Percentiles rank a stretch among this genome's conserved stretches.
Conservation (phyloP, 139 green algal genomes). For the Diplosphaera chodatii region DNA sequence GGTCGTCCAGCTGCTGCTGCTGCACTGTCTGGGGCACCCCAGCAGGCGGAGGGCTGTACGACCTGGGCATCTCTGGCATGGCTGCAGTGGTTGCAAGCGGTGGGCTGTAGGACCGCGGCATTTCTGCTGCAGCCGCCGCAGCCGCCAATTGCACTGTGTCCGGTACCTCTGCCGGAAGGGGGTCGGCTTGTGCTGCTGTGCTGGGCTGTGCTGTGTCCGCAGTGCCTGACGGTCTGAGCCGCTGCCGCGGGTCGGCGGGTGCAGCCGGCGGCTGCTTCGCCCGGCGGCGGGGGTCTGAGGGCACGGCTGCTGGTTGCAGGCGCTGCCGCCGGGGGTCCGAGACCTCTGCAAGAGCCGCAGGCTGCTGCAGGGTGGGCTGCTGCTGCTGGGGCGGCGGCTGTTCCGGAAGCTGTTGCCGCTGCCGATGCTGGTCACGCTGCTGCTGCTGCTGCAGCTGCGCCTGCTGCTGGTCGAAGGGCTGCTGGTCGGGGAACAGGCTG, state of each 20-base stretch:
- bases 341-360: neutral
- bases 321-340: neutral
- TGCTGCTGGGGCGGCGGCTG: too few relatives aligned
- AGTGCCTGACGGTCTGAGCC: neutral
- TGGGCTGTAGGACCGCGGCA: too few relatives aligned
- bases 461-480: neutral
- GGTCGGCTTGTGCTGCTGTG: too few relatives aligned
- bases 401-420: neutral
- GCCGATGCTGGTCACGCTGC: neutral
- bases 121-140: neutral
- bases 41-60: neutral
- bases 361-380: too few relatives aligned
- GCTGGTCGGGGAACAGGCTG: constrained; percentile 36
- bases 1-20: neutral
- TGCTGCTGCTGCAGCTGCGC: constrained; percentile 1
- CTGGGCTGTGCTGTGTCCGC: neutral
- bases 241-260: neutral
- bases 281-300: neutral
- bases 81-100: too few relatives aligned
- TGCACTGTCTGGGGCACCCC: neutral
- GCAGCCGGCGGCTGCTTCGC: too few relatives aligned
- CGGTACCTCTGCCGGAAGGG: too few relatives aligned
- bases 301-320: too few relatives aligned
- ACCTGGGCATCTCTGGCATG: neutral
- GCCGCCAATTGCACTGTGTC: too few relatives aligned